Percentiles rank a stretch among this genome's conserved stretches.
phyloP scores from a whole-genome alignment of 2,329 filamentous ascomycete species.

The Scortechinia acanthostroma region DNA sequence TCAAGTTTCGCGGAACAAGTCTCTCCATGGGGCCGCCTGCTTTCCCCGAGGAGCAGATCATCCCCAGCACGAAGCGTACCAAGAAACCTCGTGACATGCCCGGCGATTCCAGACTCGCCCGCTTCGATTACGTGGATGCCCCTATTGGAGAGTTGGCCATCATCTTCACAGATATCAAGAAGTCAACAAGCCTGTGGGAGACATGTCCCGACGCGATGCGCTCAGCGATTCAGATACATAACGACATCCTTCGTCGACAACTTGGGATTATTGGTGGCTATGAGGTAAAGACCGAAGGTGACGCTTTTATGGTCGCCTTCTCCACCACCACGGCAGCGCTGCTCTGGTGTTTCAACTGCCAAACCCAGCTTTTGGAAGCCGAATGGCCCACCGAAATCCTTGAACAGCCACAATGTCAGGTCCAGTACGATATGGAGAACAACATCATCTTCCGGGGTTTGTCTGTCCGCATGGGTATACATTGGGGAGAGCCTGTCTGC shows the following conservation, averaged over 20 bases:
- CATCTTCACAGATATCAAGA: slow-evolving; percentile 98
- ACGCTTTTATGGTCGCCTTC: slow-evolving; percentile 99
- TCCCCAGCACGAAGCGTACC: slow-evolving; percentile 54
- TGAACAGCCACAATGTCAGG: slow-evolving; percentile 76
- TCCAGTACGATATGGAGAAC: slow-evolving; percentile 75
- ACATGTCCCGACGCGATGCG: slow-evolving; percentile 91
- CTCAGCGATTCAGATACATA: slow-evolving; percentile 93
- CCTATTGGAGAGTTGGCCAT: slow-evolving; percentile 86
- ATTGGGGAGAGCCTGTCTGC: slow-evolving; percentile 89
- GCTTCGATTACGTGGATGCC: slow-evolving; percentile 82
- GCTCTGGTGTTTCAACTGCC: slow-evolving; percentile 93
- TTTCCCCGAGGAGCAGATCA: slow-evolving; percentile 64
- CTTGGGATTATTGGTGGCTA: slow-evolving; percentile 90
- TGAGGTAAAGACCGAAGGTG: slow-evolving; percentile 98
- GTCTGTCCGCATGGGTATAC: slow-evolving; percentile 94
- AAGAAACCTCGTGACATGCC: slow-evolving; percentile 57
- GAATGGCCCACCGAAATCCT: slow-evolving; percentile 91
- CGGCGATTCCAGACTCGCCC: slow-evolving; percentile 79
- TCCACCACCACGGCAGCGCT: slow-evolving; percentile 89
- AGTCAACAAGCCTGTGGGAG: slow-evolving; percentile 93
- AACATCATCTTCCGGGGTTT: slow-evolving; percentile 88
- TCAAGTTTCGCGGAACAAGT: slow-evolving; percentile 67
- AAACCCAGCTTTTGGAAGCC: slow-evolving; percentile 78
- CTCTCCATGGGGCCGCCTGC: slow-evolving; percentile 77
- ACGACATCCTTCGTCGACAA: slow-evolving; percentile 91